Evolutionary conservation across 2,329 filamentous ascomycete genomes (phyloP).

Genomic region (Pseudocercospora pini-densiflorae): DNA sequence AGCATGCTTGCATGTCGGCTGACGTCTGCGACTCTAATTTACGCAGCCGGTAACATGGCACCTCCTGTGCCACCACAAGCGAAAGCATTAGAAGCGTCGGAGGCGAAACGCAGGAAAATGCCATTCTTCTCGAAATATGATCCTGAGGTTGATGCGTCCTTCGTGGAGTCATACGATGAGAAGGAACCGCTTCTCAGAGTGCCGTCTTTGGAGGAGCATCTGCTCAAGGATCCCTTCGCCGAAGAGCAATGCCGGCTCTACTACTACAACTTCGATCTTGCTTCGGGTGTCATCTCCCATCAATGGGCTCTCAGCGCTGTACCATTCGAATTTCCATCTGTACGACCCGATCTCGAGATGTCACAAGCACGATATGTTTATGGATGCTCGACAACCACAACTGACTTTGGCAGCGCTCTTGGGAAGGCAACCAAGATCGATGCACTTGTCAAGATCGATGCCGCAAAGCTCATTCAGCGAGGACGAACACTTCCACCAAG

Average conservation of each 20-base stretch:
- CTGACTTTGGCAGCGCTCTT: conserved; percentile 63
- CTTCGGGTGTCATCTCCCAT: conserved; percentile 53
- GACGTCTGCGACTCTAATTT: conserved; percentile 68
- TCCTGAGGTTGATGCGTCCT: conserved; percentile 35
- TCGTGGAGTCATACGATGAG: conserved; percentile 37
- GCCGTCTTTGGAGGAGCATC: conserved; percentile 9
- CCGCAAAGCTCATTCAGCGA: conserved; percentile 55
- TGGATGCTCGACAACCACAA: conserved; percentile 65
- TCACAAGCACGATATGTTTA: conserved; percentile 64
- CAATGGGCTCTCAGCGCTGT: conserved; percentile 69
- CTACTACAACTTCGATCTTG: conserved; percentile 66
- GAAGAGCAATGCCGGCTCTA: conserved; percentile 72
- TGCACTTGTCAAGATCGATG: conserved; percentile 66
- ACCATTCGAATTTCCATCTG: conserved; percentile 70
- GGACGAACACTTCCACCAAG: conserved; percentile 47
- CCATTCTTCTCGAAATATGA: conserved; percentile 55
- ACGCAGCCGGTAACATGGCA: conserved; percentile 65
- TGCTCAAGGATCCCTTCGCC: conserved; percentile 45
- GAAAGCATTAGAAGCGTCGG: conserved; percentile 38
- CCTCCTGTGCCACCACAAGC: conserved; percentile 47
- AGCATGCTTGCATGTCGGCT: conserved; percentile 70
- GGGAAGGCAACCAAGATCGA: conserved; percentile 71
- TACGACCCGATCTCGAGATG: conserved; percentile 63
- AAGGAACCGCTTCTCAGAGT: conserved; percentile 34
- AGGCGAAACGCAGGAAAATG: conserved; percentile 42